These are phyloP conservation scores for Crithidia acanthocephali DNA, from an alignment of 208 protist genomes.

Conservation along the genomic window DNA sequence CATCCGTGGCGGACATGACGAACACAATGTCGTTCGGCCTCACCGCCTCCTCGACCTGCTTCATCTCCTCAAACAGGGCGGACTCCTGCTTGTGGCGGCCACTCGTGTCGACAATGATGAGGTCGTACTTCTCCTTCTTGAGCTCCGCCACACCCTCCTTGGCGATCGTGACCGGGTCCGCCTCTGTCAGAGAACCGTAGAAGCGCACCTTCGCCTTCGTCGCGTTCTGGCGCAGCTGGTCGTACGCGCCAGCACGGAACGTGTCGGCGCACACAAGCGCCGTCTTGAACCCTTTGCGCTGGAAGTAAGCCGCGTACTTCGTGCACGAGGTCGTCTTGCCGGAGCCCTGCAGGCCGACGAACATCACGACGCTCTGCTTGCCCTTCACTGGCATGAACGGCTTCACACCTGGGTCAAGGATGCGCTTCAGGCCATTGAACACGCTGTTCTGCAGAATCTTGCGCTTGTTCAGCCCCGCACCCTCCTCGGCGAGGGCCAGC, in stretches of 20 bases:
- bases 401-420: slow-evolving; percentile 97
- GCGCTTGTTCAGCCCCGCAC: slow-evolving; percentile 96
- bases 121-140: slow-evolving; percentile 96
- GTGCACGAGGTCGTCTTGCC: slow-evolving; percentile 99
- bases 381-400: slow-evolving; percentile 97
- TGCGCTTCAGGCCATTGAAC: slow-evolving; percentile 95
- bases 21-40: slow-evolving; percentile 98
- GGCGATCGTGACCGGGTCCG: slow-evolving; percentile 97
- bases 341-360: slow-evolving; percentile 99
- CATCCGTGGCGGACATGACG: slow-evolving; percentile 98
- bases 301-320: slow-evolving; percentile 97
- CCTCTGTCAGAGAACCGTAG: slow-evolving; percentile 97
- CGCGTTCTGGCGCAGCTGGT: slow-evolving; percentile 99
- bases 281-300: slow-evolving; percentile 95
- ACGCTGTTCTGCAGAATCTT: slow-evolving; percentile 97
- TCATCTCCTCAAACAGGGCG: slow-evolving; percentile 99
- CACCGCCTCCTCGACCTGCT: slow-evolving; percentile 88
- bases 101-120: slow-evolving; percentile 99
- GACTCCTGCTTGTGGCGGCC: slow-evolving; percentile 99
- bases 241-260: slow-evolving; percentile 97
- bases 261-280: slow-evolving; percentile 99
- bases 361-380: slow-evolving; percentile 99
- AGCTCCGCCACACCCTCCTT: slow-evolving; percentile 97
- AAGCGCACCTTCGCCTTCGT: slow-evolving; percentile 98
- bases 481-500: slow-evolving; percentile 94